These are phyloP conservation scores for Solanum bulbocastanum DNA, from an alignment of 257 asterid species.

Conservation along the genomic window DNA sequence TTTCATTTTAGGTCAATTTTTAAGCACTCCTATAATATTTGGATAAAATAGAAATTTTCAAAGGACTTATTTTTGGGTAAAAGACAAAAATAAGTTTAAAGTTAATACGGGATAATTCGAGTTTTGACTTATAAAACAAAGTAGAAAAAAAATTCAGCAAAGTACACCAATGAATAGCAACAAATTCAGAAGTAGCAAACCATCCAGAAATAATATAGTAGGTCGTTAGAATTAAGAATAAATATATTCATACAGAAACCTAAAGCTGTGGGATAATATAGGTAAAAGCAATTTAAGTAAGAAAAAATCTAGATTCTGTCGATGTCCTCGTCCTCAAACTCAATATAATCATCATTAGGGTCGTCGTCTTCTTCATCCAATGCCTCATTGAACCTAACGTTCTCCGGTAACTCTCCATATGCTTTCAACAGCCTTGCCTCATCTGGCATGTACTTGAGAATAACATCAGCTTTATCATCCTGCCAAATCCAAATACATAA, in stretches of 20 bases:
- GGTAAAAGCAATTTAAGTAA: neutral
- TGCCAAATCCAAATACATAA: neutral
- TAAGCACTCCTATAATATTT: no score
- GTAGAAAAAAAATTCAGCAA: no score
- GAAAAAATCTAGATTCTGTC: constrained; percentile 52
- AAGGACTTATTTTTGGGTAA: no score
- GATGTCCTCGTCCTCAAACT: constrained; percentile 81
- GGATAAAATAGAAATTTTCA: no score
- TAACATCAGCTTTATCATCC: constrained; percentile 96
- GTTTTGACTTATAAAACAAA: no score
- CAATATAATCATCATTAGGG: constrained; percentile 45
- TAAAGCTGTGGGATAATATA: neutral
- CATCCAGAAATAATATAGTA: neutral
- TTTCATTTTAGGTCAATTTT: no score
- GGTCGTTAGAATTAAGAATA: no score
- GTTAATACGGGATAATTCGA: no score
- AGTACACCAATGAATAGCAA: no score
- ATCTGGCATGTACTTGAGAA: constrained; percentile 82
- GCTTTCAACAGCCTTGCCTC: constrained; percentile 91
- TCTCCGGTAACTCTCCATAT: constrained; percentile 84
- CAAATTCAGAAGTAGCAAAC: neutral
- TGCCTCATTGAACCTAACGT: constrained; percentile 61
- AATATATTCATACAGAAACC: neutral
- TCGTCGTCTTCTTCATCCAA: constrained; percentile 61
- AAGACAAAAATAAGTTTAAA: no score